Percentiles rank a stretch among this genome's conserved stretches.
Conservation (phyloP, 1,284 basidiomycete species). For the Pseudozyma sp. region DNA sequence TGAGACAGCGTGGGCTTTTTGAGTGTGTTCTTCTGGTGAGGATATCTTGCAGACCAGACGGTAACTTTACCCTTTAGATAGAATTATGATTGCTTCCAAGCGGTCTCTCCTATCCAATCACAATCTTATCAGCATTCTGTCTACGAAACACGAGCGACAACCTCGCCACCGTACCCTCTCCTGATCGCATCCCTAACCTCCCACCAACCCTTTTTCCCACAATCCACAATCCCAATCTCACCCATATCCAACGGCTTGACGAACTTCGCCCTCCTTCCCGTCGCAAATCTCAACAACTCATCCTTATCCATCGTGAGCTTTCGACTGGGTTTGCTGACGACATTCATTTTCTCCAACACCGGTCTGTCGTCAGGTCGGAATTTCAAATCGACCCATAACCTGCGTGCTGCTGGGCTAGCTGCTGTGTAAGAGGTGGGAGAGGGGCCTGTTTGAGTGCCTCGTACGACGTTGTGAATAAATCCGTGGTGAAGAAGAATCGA, state of each 20-base stretch:
- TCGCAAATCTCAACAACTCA: conserved; percentile 80
- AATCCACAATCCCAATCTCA: conserved; percentile 82
- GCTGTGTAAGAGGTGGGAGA: conserved; percentile 75
- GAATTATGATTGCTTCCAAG: no score
- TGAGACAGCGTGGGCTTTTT: no score
- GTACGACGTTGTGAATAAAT: conserved; percentile 82
- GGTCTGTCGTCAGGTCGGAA: conserved; percentile 83
- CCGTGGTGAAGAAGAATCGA: conserved; percentile 87
- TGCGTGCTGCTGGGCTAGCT: conserved; percentile 68
- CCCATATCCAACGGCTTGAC: conserved; percentile 81
- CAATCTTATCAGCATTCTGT: no score
- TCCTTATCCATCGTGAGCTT: conserved; percentile 78
- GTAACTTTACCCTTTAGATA: no score
- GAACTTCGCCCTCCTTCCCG: conserved; percentile 72
- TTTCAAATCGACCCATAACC: conserved; percentile 89
- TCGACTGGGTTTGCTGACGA: conserved; percentile 80
- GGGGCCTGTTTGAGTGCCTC: conserved; percentile 79
- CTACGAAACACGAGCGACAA: conserved; percentile 69
- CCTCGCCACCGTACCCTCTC: conserved; percentile 69
- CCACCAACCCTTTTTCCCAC: conserved; percentile 73
- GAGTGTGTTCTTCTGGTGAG: no score
- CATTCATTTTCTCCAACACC: conserved; percentile 79
- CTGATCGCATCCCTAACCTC: conserved; percentile 70
- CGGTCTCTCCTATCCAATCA: neutral
- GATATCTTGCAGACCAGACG: no score